phyloP scores from a whole-genome alignment of 352 stramenopile species.

The Pythium aphanidermatum region DNA sequence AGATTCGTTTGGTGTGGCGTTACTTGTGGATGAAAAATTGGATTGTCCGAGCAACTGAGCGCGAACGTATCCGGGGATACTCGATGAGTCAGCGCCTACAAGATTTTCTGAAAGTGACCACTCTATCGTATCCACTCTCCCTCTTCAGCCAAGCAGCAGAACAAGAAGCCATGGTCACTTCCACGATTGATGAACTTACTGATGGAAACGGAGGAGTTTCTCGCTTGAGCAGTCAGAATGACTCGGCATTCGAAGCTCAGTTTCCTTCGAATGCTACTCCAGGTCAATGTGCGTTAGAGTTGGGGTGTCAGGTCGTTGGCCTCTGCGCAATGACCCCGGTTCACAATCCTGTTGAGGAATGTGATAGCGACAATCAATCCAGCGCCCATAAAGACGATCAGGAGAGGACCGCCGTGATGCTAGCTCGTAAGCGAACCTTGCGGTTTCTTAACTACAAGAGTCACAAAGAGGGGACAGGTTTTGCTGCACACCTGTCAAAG shows the following conservation, averaged over 20 bases:
- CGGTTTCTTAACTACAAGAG: conserved; percentile 59
- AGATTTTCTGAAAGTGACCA: conserved; percentile 64
- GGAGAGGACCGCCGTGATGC: conserved; percentile 10
- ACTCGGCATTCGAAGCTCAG: conserved; percentile 54
- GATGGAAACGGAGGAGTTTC: not conserved
- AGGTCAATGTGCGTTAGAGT: conserved; percentile 60
- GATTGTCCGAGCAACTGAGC: conserved; percentile 73
- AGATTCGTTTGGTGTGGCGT: conserved; percentile 76
- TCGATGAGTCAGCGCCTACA: conserved; percentile 54
- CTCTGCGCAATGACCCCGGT: conserved; percentile 43
- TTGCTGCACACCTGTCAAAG: conserved; percentile 67
- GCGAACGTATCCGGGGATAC: conserved; percentile 63
- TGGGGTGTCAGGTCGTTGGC: conserved; percentile 60
- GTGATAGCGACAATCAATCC: conserved; percentile 9
- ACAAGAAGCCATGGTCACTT: conserved; percentile 62
- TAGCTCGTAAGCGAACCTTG: conserved; percentile 24
- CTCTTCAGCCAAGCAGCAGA: conserved; percentile 74
- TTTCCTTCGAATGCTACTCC: conserved; percentile 67
- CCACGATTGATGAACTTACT: conserved; percentile 46
- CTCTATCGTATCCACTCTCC: conserved; percentile 55
- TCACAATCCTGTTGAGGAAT: conserved; percentile 23
- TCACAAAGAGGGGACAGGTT: conserved; percentile 51
- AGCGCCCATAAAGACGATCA: conserved; percentile 12
- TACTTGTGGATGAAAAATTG: conserved; percentile 84
- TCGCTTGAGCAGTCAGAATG: conserved; percentile 6